Base-by-base conservation (phyloP, 805 yeast genomes). In the Starmerella stellata region DNA sequence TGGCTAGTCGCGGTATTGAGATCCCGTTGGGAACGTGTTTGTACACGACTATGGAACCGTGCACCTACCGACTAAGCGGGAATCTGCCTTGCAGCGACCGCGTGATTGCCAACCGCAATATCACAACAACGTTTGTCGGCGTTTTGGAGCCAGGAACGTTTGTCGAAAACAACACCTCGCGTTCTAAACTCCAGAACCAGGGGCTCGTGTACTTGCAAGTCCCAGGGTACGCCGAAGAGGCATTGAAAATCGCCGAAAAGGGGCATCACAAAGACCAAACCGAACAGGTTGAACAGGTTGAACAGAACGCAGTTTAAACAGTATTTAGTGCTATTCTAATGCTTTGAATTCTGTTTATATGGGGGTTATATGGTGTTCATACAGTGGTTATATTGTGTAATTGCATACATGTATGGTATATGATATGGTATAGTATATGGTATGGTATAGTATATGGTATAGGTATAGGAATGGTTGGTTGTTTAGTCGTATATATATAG, bases 1-100 rank as follows among this genome's bases (percentile, higher is more conserved):
- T 48, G 52, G 5, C 49, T 57, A 29, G 54, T 58, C 1, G 62
- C 62, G 41, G 38, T 14, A 11, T 18, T 9, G 60, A 59, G 2
- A 63, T 82, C 2, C 95, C 95, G 1, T 53, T 50, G 7, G 93
- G 93, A 0, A 72, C 90, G 0, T 80, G 78, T 29, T 57, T 90
- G 11, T 90, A 80, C 56, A 87, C 96, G 0, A 82, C 95, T 0
- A 90, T 90, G 96, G 98, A 90, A 53, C 98, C 98, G 1, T 90
- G 98, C 54, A 75, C 93, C 4, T 69, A 70, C 40, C 65, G 98
- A 38, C 61, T 87, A 25, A 82, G 95, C 53, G 96, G 96, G 0
- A 85, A 87, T 48, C 51, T 65, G 37, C 94, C 98, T 0, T 90
- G 98, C 58, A 74, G 73, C 2, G 83, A 83, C 44, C 66, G 96